Percentiles rank a stretch among this genome's conserved stretches.
Conservation (phyloP, 805 yeast species). For the Cyberlindnera bimundalis region DNA sequence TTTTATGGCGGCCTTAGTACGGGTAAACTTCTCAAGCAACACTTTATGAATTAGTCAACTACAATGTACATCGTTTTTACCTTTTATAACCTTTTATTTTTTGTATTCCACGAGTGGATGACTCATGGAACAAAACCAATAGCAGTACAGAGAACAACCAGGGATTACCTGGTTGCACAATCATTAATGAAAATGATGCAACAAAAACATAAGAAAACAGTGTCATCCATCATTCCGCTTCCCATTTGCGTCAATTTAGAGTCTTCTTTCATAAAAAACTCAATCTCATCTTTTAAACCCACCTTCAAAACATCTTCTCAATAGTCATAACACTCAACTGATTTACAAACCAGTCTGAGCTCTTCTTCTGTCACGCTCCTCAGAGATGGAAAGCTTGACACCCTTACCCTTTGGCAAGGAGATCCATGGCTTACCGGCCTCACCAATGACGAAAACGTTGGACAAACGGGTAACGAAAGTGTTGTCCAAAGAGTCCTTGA, state of each 20-base stretch:
- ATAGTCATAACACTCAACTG: conserved; percentile 3
- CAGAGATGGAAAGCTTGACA: conserved; percentile 91
- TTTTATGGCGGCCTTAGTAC: conserved; percentile 39
- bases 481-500: conserved; percentile 93
- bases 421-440: conserved; percentile 90
- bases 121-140: conserved; percentile 15
- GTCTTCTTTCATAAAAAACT: conserved; percentile 39
- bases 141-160: conserved; percentile 24
- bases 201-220: conserved; percentile 22
- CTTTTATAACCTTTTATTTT: conserved; percentile 13
- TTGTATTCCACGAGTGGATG: conserved; percentile 14
- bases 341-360: conserved; percentile 45
- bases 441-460: conserved; percentile 94
- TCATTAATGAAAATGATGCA: conserved; percentile 28
- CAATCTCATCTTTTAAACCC: conserved; percentile 37
- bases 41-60: conserved; percentile 26
- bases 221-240: conserved; percentile 14
- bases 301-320: conserved; percentile 64
- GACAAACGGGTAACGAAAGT: conserved; percentile 90
- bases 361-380: conserved; percentile 98
- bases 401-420: conserved; percentile 99
- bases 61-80: conserved; percentile 1
- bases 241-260: conserved; percentile 5
- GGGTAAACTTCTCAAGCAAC: conserved; percentile 42
- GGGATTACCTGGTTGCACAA: conserved; percentile 8